phyloP scores from a whole-genome alignment of 305 asterid genomes.

The Rubia balearica region DNA sequence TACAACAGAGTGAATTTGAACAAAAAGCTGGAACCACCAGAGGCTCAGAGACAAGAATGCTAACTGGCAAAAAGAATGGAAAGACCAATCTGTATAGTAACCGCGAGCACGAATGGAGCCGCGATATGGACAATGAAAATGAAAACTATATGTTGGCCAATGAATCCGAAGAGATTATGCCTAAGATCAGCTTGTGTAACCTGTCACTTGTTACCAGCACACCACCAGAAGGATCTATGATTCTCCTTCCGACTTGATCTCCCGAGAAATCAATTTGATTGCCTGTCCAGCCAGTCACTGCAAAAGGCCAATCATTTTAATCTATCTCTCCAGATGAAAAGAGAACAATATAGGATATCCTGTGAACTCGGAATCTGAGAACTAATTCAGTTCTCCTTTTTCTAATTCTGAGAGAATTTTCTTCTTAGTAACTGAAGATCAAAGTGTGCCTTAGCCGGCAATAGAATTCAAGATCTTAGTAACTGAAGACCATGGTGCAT shows the following conservation, averaged over 20 bases:
- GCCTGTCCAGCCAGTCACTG: slow-evolving; percentile 89
- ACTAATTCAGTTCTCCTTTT: background rate
- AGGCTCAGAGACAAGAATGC: background rate
- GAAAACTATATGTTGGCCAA: slow-evolving; percentile 15
- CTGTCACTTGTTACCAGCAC: slow-evolving; percentile 56
- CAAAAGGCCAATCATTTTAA: slow-evolving; percentile 8
- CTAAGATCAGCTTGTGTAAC: slow-evolving; percentile 48
- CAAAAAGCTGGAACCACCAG: background rate
- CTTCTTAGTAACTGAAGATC: background rate
- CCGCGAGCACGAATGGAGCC: background rate
- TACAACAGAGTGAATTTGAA: background rate
- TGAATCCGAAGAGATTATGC: slow-evolving; percentile 44
- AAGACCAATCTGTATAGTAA: too few species aligned
- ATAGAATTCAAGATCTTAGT: background rate
- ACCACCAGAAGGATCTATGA: slow-evolving; percentile 63
- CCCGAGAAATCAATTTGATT: slow-evolving; percentile 53
- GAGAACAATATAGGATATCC: background rate
- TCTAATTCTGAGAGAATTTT: background rate
- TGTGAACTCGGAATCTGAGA: background rate
- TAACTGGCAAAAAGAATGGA: background rate
- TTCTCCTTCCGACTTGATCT: slow-evolving; percentile 53
- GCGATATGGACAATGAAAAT: background rate
- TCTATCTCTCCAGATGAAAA: background rate
- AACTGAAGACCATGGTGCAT: slow-evolving; percentile 30
- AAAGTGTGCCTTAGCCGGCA: background rate